A percentile compares a stretch with the other conserved stretches of the same genome.
phyloP scores from a whole-genome alignment of 2,329 filamentous ascomycete species.

The Cladosporium sphaerospermum region DNA sequence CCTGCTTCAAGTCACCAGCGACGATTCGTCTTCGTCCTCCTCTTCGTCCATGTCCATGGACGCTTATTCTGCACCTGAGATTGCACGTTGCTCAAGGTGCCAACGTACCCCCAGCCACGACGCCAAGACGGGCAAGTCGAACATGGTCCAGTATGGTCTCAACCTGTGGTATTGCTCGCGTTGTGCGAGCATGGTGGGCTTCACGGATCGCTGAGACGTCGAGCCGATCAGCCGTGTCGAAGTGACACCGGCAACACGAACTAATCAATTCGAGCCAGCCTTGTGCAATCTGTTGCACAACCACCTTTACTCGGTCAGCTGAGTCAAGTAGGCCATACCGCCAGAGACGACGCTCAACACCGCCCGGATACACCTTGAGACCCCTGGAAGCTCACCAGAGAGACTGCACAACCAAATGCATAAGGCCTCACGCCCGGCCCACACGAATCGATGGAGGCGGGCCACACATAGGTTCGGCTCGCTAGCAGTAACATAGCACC shows the following conservation, averaged over 20 bases:
- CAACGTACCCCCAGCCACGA: slow-evolving; percentile 30
- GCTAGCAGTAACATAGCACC: too few relatives aligned
- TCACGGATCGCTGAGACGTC: slow-evolving; percentile 23
- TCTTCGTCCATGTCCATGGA: slow-evolving; percentile 15
- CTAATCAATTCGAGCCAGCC: background rate
- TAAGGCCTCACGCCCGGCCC: too few relatives aligned
- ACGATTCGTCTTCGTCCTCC: slow-evolving; percentile 16
- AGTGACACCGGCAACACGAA: background rate
- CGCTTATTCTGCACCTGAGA: slow-evolving; percentile 17
- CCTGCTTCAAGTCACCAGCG: slow-evolving; percentile 28
- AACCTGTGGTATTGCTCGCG: slow-evolving; percentile 34
- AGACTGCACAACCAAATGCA: too few relatives aligned
- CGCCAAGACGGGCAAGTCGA: slow-evolving; percentile 27
- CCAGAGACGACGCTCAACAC: too few relatives aligned
- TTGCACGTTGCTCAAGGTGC: slow-evolving; percentile 32
- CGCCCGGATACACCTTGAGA: too few relatives aligned
- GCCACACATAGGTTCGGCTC: too few relatives aligned
- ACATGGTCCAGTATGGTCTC: slow-evolving; percentile 33
- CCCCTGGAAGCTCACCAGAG: too few relatives aligned
- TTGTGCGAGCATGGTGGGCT: slow-evolving; percentile 31
- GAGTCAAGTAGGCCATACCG: too few relatives aligned
- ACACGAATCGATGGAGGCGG: too few relatives aligned
- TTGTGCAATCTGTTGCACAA: too few relatives aligned
- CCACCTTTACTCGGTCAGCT: too few relatives aligned
- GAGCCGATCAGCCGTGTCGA: background rate